Conservation (phyloP, 2,329 filamentous ascomycete species). For the Fusarium hostae region DNA sequence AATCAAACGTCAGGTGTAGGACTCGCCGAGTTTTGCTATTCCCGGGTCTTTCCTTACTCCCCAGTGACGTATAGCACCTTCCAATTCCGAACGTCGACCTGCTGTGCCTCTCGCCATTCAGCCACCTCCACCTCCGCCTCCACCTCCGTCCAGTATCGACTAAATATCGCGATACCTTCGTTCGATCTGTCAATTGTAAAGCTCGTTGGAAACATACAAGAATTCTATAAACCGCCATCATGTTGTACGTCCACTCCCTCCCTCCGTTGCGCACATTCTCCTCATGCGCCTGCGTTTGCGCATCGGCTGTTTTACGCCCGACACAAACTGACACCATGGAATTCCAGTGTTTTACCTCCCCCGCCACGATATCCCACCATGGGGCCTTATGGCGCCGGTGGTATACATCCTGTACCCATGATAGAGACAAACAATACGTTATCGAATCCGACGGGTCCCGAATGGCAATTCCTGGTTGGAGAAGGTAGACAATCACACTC, state of each 20-base stretch:
- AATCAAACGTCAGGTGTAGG: neutral
- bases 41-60: neutral
- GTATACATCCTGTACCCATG: slow-evolving; percentile 75
- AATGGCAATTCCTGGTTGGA: slow-evolving; percentile 91
- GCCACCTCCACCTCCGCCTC: slow-evolving; percentile 4
- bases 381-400: slow-evolving; percentile 76
- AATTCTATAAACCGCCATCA: slow-evolving; percentile 16
- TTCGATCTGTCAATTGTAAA: neutral
- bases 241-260: slow-evolving; percentile 41
- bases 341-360: slow-evolving; percentile 80
- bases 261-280: neutral
- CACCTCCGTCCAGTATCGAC: slow-evolving; percentile 2
- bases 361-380: slow-evolving; percentile 84
- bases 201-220: neutral
- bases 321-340: slow-evolving; percentile 37
- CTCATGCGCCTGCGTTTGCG: neutral
- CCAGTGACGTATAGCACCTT: slow-evolving; percentile 14
- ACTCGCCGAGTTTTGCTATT: neutral
- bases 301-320: slow-evolving; percentile 18
- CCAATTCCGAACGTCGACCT: slow-evolving; percentile 15
- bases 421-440: slow-evolving; percentile 96
- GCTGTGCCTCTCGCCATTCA: slow-evolving; percentile 31
- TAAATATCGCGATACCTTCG: slow-evolving; percentile 25
- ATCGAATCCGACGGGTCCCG: slow-evolving; percentile 80
- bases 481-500: slow-evolving; percentile 70